Conservation (phyloP, 2,329 filamentous ascomycete genomes). For the Alternaria longipes region DNA sequence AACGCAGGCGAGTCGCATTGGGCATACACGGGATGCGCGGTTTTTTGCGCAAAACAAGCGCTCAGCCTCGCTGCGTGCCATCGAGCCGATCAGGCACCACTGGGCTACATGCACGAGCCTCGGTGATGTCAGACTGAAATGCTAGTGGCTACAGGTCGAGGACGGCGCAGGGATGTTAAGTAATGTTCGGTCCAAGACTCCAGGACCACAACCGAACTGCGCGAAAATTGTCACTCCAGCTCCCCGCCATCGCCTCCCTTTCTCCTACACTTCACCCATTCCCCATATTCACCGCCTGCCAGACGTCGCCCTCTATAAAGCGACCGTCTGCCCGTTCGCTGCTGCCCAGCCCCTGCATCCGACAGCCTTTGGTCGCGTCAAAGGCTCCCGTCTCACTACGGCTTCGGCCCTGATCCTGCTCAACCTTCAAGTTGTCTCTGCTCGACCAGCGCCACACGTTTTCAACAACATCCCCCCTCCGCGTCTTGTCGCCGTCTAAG, state of each 20-base stretch:
- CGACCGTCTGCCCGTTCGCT: constrained; percentile 21
- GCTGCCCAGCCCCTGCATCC: constrained; percentile 15
- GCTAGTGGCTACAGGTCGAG: constrained; percentile 19
- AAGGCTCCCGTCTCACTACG: constrained; percentile 56
- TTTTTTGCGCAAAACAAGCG: constrained; percentile 13
- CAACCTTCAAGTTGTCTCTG: constrained; percentile 59
- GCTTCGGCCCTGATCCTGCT: constrained; percentile 55
- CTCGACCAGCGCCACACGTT: constrained; percentile 57
- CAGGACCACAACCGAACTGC: constrained; percentile 26
- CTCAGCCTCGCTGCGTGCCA: constrained; percentile 18
- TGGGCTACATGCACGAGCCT: constrained; percentile 7
- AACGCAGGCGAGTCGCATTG: background rate
- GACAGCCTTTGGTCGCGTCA: constrained; percentile 54
- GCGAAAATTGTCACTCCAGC: constrained; percentile 37
- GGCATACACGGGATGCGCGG: constrained; percentile 12
- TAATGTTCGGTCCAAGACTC: constrained; percentile 18
- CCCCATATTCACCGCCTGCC: constrained; percentile 18
- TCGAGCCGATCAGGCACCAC: constrained; percentile 18
- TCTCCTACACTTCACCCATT: constrained; percentile 16
- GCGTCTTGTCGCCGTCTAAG: constrained; percentile 47
- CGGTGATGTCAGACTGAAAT: constrained; percentile 17
- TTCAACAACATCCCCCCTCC: constrained; percentile 61
- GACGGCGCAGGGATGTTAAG: constrained; percentile 22
- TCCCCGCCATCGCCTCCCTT: constrained; percentile 25
- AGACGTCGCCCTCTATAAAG: constrained; percentile 18